Conservation (phyloP, 306 rosid species). For the Prunus persica region Prunus_persica_NCBIv2 NC_034011.1:5810001-5810500, state of each 20-base stretch:
- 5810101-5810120: constrained; percentile 93
- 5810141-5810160: background rate
- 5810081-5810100: constrained; percentile 91
- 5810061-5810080: constrained; percentile 99
- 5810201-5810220: constrained; percentile 57
- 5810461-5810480: background rate
- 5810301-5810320: constrained; percentile 92
- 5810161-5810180: background rate
- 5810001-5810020: background rate
- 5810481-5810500: background rate
- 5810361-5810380: constrained; percentile 6
- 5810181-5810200: constrained; percentile 5
- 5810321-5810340: constrained; percentile 63
- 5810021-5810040: constrained; percentile 17
- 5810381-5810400: constrained; percentile 10
- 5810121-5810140: constrained; percentile 45
- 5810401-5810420: background rate
- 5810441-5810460: background rate
- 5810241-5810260: constrained; percentile 92
- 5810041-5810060: constrained; percentile 62
- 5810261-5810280: constrained; percentile 96
- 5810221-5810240: constrained; percentile 95
- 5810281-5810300: constrained; percentile 97
- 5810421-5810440: background rate
- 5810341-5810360: background rate